Evolutionary conservation across 768 basidiomycete species (phyloP).

Genomic region (Pleurotus tuber-regium): DNA sequence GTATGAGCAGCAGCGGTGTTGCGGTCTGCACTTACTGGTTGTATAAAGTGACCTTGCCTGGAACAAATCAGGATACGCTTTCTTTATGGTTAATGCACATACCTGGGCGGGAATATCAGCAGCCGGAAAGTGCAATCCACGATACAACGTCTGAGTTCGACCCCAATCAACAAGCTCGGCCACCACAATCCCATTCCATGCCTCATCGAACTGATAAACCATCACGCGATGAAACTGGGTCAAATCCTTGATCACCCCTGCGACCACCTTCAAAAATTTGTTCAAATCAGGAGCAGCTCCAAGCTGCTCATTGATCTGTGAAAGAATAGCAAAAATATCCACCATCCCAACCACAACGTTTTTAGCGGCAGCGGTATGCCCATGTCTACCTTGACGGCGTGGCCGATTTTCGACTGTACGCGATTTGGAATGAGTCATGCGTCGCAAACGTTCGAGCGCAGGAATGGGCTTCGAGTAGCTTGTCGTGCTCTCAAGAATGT

Average conservation of each 20-base stretch:
- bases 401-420: background rate
- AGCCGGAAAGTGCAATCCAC: slow-evolving; percentile 70
- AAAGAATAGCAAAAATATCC: slow-evolving; percentile 77
- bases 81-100: slow-evolving; percentile 14
- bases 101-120: slow-evolving; percentile 68
- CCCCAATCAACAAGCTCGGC: slow-evolving; percentile 81
- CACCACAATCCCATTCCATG: slow-evolving; percentile 77
- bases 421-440: slow-evolving; percentile 29
- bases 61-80: background rate
- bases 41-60: slow-evolving; percentile 53
- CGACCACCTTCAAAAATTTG: slow-evolving; percentile 68
- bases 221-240: slow-evolving; percentile 81
- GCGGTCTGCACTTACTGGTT: slow-evolving; percentile 45
- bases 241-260: slow-evolving; percentile 70
- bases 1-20: background rate
- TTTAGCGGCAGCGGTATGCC: background rate
- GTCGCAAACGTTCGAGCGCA: slow-evolving; percentile 66
- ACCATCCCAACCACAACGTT: slow-evolving; percentile 54
- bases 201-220: slow-evolving; percentile 80
- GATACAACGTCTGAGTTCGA: slow-evolving; percentile 69
- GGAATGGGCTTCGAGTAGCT: slow-evolving; percentile 64
- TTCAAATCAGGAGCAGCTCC: slow-evolving; percentile 63
- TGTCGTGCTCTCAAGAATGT: slow-evolving; percentile 72
- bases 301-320: slow-evolving; percentile 80
- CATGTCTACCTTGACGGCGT: background rate